phyloP scores from a whole-genome alignment of 805 yeast species.

The Saccharomyces jurei region DNA sequence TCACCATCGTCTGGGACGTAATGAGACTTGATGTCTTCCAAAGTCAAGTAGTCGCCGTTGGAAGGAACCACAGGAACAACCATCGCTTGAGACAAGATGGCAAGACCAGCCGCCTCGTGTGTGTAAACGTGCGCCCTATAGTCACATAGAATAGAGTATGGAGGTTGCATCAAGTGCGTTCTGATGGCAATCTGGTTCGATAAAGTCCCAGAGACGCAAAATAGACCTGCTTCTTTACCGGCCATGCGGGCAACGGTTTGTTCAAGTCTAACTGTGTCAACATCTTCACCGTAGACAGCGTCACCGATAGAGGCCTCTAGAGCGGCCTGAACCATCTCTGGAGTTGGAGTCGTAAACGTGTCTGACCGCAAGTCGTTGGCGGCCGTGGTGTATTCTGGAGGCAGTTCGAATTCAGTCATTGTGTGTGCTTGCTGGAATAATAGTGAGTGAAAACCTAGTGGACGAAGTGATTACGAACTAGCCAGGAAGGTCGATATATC shows the following conservation, averaged over 20 bases:
- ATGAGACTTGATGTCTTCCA: constrained; percentile 65
- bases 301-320: constrained; percentile 63
- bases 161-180: constrained; percentile 66
- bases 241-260: constrained; percentile 54
- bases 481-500: background rate
- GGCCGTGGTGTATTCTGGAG: constrained; percentile 25
- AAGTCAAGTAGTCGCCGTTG: constrained; percentile 68
- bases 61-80: constrained; percentile 73
- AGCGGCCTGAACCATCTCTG: constrained; percentile 58
- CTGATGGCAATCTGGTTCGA: constrained; percentile 83
- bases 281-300: constrained; percentile 82
- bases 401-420: constrained; percentile 20
- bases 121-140: constrained; percentile 74
- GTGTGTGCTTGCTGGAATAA: background rate
- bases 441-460: background rate
- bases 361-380: constrained; percentile 60
- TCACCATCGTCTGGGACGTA: constrained; percentile 69
- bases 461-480: background rate
- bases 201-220: constrained; percentile 82
- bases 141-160: constrained; percentile 75
- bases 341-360: constrained; percentile 85
- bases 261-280: constrained; percentile 58
- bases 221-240: constrained; percentile 75
- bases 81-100: constrained; percentile 86
- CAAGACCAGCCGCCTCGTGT: constrained; percentile 87